Conservation (phyloP, 805 yeast genomes). For the Allodekkera sacchari region DNA sequence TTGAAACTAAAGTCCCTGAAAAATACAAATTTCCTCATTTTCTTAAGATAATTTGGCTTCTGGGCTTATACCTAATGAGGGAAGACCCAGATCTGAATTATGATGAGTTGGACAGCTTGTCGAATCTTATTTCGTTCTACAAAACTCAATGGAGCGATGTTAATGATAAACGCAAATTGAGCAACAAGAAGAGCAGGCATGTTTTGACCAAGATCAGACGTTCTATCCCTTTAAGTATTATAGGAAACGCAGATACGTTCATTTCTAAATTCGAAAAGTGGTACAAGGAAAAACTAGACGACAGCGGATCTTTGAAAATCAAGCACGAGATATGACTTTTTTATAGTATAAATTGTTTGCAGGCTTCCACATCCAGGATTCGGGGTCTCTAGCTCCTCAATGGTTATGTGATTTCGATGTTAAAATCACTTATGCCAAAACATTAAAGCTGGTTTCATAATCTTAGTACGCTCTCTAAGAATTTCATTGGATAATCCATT, state of each 20-base stretch:
- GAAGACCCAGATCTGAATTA: constrained; percentile 2
- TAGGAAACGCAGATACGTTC: constrained; percentile 19
- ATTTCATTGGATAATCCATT: too few species aligned
- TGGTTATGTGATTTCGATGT: too few species aligned
- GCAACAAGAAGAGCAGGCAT: constrained; percentile 11
- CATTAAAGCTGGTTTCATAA: too few species aligned
- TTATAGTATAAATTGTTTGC: too few species aligned
- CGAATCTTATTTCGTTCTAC: constrained; percentile 17
- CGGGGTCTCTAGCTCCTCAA: too few species aligned
- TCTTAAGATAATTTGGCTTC: constrained; percentile 59
- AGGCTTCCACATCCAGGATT: too few species aligned
- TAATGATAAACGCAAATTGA: constrained; percentile 5
- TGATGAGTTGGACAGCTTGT: constrained; percentile 14
- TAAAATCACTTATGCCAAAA: too few species aligned
- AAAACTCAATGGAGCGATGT: constrained; percentile 12
- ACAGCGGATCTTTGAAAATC: too few species aligned
- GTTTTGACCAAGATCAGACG: constrained; percentile 10
- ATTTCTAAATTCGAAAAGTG: constrained; percentile 15
- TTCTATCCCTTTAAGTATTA: constrained; percentile 14
- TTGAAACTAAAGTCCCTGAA: constrained; percentile 60
- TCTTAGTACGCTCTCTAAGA: too few species aligned
- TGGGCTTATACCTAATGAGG: constrained; percentile 36
- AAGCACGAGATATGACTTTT: too few species aligned
- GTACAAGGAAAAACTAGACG: constrained; percentile 6
- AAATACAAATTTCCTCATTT: constrained; percentile 76